phyloP scores from a whole-genome alignment of 2,329 filamentous ascomycete species.

The Aspergillus spinulosporus region DNA sequence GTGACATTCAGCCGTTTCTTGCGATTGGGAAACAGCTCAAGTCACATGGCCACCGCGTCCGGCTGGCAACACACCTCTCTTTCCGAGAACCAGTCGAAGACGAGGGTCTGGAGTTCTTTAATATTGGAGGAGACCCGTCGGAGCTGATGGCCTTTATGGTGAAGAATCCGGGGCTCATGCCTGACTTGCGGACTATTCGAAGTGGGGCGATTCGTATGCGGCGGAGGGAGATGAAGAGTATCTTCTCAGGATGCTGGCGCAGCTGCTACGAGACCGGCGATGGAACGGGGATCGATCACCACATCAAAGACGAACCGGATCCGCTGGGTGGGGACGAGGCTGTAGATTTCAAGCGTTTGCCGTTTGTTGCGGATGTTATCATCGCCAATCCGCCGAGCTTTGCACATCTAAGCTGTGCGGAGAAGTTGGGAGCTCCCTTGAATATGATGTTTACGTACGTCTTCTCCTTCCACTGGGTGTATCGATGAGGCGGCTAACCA shows the following conservation, averaged over 20 bases:
- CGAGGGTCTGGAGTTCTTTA: slow-evolving; percentile 73
- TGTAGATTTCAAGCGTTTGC: slow-evolving; percentile 50
- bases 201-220: slow-evolving; percentile 75
- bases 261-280: slow-evolving; percentile 80
- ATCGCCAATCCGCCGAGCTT: slow-evolving; percentile 82
- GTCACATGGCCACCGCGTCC: slow-evolving; percentile 69
- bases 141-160: slow-evolving; percentile 89
- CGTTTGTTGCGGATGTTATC: slow-evolving; percentile 85
- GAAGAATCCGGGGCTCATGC: slow-evolving; percentile 83
- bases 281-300: slow-evolving; percentile 54
- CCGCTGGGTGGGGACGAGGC: slow-evolving; percentile 31
- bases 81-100: slow-evolving; percentile 70
- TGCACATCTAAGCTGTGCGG: slow-evolving; percentile 76
- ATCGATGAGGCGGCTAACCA: neutral
- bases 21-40: slow-evolving; percentile 67
- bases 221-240: slow-evolving; percentile 72
- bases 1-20: slow-evolving; percentile 75
- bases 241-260: slow-evolving; percentile 82
- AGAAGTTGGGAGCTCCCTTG: slow-evolving; percentile 72
- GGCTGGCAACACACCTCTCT: slow-evolving; percentile 69
- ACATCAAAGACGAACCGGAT: slow-evolving; percentile 52
- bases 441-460: slow-evolving; percentile 85
- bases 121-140: slow-evolving; percentile 72
- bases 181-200: slow-evolving; percentile 72
- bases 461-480: slow-evolving; percentile 20